Evolutionary conservation across 1,284 basidiomycete species (phyloP), one percentile per base, ranked within the genome.

Genomic region (Cystobasidium slooffiae): DNA sequence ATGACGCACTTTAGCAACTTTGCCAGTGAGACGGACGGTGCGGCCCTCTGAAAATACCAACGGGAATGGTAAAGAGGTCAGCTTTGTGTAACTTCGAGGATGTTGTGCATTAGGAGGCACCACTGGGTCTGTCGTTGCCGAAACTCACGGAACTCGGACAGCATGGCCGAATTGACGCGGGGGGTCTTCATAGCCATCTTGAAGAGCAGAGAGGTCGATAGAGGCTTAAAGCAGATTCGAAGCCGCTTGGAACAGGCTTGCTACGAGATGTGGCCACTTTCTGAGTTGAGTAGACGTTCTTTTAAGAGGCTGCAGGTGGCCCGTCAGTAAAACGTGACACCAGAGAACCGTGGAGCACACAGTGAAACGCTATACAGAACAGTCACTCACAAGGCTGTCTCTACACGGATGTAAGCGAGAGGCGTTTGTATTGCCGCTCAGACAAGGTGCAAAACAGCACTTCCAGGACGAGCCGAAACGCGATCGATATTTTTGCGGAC

Each of bases 151-250:
- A 44, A 73, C 16, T 73, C 70, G 12, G 56, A n/a, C 1, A 73
- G 70, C 70, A 73, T 58, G 9, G 70, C 70, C 9, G 70, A 73
- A 37, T 73, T 73, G 14, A 73, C 63, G 43, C 70, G 70, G 16
- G 70, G 69, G 7, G 69, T 72, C 22, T 63, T 66, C 56, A 73
- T 73, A 53, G 56, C 47, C 70, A 73, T 73, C 41, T n/a, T 73
- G 70, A 16, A n/a, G 24, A 3, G 37, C 1, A 12, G n/a, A 16
- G 3, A 55, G 65, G n/a, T 65, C 43, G 59, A 65, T 20, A 22
- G 39, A 16, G 9, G 6, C 43, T 18, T 65, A n/a, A 14, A 22
- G 12, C 39, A 65, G 41, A 4, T 9, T 3, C 39, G 37, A 37
- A 31, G 31, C 5, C 31, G 31, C 31, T 31, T 5, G 31, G 31